Evolutionary conservation across 441 rosid species (phyloP).

Genomic region (Eutrema salsugineum): DNA sequence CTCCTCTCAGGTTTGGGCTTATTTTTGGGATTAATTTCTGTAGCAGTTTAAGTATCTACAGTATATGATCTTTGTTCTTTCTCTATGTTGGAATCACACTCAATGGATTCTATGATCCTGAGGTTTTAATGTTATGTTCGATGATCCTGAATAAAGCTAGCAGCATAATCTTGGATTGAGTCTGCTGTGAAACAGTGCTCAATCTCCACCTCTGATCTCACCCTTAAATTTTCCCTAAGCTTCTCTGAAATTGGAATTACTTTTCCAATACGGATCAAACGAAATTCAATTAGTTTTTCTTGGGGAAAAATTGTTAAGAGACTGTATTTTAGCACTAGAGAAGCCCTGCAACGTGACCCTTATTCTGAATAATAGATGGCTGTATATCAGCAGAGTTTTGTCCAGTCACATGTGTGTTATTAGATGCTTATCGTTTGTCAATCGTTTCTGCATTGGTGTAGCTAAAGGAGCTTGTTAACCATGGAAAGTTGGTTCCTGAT

Average conservation of each 20-base stretch:
- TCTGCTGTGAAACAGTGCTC: neutral
- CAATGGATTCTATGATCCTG: neutral
- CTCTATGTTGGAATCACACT: neutral
- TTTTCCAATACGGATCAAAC: too few relatives aligned
- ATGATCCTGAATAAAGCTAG: neutral
- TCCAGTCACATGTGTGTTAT: neutral
- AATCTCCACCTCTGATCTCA: neutral
- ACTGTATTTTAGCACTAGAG: too few relatives aligned
- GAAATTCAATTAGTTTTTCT: too few relatives aligned
- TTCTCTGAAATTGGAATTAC: too few relatives aligned
- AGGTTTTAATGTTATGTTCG: neutral
- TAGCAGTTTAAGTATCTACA: too few relatives aligned
- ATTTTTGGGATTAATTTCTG: neutral
- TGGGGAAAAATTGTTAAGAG: too few relatives aligned
- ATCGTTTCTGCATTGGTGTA: slow-evolving; percentile 31
- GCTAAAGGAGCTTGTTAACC: slow-evolving; percentile 79
- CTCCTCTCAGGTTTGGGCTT: slow-evolving; percentile 56
- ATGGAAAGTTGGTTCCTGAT: slow-evolving; percentile 84
- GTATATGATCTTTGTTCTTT: neutral
- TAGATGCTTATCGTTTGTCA: neutral
- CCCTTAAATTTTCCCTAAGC: too few relatives aligned
- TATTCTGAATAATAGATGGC: neutral
- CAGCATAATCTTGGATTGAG: neutral
- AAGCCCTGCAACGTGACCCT: neutral
- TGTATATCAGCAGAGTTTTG: neutral